phyloP scores from a whole-genome alignment of 2,329 filamentous ascomycete species.

The Alternaria atra region DNA sequence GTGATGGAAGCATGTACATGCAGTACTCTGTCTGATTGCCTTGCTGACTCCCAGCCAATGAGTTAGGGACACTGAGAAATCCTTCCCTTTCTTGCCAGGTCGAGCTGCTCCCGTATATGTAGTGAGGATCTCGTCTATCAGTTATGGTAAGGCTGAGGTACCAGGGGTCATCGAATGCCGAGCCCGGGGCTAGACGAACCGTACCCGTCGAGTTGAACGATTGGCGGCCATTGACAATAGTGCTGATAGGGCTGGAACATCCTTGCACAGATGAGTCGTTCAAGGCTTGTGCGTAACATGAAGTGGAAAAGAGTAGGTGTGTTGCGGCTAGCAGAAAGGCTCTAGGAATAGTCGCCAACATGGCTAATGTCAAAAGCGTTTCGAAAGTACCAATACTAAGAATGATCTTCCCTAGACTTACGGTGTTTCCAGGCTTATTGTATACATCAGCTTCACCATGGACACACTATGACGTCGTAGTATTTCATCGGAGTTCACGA shows the following conservation, averaged over 20 bases:
- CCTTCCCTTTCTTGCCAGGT: background rate
- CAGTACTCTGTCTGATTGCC: background rate
- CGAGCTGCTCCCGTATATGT: background rate
- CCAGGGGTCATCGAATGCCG: background rate
- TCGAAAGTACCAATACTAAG: too few species aligned
- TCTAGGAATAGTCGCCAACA: too few species aligned
- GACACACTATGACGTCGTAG: background rate
- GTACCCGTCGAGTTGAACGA: background rate
- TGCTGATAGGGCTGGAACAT: too few species aligned
- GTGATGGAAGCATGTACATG: background rate
- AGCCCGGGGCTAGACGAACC: background rate
- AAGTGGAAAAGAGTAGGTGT: background rate
- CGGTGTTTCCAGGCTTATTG: background rate
- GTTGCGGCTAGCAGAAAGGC: too few species aligned
- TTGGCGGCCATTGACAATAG: too few species aligned
- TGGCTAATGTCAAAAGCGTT: too few species aligned
- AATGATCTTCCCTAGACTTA: background rate
- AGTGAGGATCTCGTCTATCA: background rate
- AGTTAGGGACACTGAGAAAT: background rate
- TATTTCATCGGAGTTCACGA: background rate
- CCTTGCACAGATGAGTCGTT: too few species aligned
- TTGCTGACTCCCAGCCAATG: background rate
- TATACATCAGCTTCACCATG: background rate
- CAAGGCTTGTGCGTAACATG: background rate
- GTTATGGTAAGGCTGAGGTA: conserved; percentile 5